phyloP scores from a whole-genome alignment of 352 stramenopile species.

The Phytopythium vexans region DNA sequence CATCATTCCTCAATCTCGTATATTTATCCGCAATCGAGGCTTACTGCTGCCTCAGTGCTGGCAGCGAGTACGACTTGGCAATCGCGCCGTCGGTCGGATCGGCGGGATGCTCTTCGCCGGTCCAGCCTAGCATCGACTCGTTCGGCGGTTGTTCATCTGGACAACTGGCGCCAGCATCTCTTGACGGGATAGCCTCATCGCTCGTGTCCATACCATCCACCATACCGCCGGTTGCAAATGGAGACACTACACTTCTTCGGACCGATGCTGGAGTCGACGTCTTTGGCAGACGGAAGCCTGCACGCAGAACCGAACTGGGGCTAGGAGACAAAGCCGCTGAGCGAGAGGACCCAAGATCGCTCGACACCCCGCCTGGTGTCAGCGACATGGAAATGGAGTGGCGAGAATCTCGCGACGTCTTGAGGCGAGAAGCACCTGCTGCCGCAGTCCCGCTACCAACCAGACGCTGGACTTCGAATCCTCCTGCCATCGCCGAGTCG shows the following conservation, averaged over 20 bases:
- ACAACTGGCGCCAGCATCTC: neutral
- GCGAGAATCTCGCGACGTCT: constrained; percentile 15
- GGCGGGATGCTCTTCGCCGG: constrained; percentile 13
- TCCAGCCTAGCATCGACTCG: constrained; percentile 29
- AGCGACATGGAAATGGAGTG: constrained; percentile 28
- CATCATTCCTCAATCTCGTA: neutral
- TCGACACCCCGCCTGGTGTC: constrained; percentile 20
- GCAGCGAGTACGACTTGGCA: constrained; percentile 53
- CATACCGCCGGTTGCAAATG: neutral
- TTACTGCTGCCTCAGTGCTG: constrained; percentile 43
- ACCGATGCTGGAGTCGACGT: constrained; percentile 20
- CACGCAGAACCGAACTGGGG: constrained; percentile 42
- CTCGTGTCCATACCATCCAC: constrained; percentile 2
- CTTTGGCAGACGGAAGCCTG: constrained; percentile 57
- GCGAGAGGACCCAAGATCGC: constrained; percentile 23
- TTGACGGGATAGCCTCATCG: neutral
- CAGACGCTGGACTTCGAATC: constrained; percentile 44
- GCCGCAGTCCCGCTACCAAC: constrained; percentile 14
- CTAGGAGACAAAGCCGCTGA: constrained; percentile 33
- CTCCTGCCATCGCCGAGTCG: no score
- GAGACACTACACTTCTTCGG: constrained; percentile 5
- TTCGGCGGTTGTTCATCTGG: neutral
- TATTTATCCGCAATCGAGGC: constrained; percentile 1
- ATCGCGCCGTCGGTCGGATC: constrained; percentile 17
- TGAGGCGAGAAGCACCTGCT: constrained; percentile 19